phyloP scores from a whole-genome alignment of 805 yeast genomes.

The Cyberlindnera nakhonratchasimensis region DNA sequence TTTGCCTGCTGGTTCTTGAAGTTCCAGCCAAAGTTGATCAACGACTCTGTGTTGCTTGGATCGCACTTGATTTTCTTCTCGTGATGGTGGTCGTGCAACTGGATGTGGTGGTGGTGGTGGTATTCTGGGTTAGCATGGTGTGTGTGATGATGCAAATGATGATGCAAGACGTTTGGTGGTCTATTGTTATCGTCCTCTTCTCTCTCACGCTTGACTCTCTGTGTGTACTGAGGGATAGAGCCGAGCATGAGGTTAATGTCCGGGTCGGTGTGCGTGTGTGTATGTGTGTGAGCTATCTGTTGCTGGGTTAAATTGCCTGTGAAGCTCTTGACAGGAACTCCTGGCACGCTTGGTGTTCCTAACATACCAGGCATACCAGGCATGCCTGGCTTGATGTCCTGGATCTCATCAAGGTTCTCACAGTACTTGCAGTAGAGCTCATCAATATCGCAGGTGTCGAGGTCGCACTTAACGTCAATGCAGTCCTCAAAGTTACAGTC shows the following conservation, averaged over 20 bases:
- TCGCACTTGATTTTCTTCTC: conserved; percentile 15
- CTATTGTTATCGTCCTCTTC: conserved; percentile 13
- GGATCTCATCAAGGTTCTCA: conserved; percentile 20
- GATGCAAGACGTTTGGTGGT: conserved; percentile 10
- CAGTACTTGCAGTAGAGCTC: conserved; percentile 34
- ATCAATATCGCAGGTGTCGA: conserved; percentile 31
- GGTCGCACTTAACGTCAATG: conserved; percentile 27
- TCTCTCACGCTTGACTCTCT: conserved; percentile 8
- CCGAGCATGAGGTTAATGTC: neutral
- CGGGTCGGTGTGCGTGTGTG: neutral
- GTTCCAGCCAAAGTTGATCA: conserved; percentile 28
- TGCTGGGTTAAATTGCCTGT: no score
- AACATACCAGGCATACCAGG: neutral
- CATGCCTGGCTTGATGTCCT: conserved; percentile 8
- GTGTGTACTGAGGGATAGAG: neutral
- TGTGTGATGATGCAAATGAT: conserved; percentile 24
- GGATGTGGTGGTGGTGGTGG: conserved; percentile 39
- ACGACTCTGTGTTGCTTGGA: neutral
- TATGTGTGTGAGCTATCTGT: no score
- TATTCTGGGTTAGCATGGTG: conserved; percentile 26
- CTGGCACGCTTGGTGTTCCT: neutral
- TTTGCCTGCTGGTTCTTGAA: conserved; percentile 38
- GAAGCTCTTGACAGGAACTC: neutral
- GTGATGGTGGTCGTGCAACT: conserved; percentile 35
- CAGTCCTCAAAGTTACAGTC: conserved; percentile 25